phyloP scores from a whole-genome alignment of 306 rosid genomes.

The Lathyrus aphaca region DNA sequence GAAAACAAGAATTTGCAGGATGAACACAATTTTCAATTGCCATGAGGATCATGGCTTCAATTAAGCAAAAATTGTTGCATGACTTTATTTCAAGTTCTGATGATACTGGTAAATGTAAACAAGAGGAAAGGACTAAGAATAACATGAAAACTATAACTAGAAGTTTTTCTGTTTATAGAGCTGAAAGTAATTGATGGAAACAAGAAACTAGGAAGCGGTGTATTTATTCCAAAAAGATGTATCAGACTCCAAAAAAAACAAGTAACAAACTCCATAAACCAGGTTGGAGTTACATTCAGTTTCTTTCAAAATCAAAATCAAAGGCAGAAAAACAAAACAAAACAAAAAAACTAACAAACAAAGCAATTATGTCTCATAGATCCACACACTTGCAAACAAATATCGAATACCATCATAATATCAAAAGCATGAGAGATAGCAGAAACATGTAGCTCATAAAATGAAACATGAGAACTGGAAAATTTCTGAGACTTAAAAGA shows the following conservation, averaged over 20 bases:
- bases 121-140: no score
- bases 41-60: not conserved
- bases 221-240: conserved; percentile 5
- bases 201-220: no score
- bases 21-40: not conserved
- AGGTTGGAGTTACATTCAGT: conserved; percentile 9
- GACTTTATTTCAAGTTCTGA: not conserved
- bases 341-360: not conserved
- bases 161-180: no score
- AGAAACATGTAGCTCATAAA: conserved; percentile 41
- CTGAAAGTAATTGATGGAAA: no score
- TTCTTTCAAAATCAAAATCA: conserved; percentile 6
- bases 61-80: not conserved
- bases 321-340: not conserved
- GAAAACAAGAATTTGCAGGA: not conserved
- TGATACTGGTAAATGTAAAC: not conserved
- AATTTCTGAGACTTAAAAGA: not conserved
- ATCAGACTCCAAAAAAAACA: not conserved
- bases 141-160: no score
- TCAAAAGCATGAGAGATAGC: conserved; percentile 41
- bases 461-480: conserved; percentile 31
- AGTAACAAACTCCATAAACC: not conserved
- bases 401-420: conserved; percentile 42
- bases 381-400: conserved; percentile 43
- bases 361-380: conserved; percentile 23